Base-by-base conservation (phyloP, 768 basidiomycete genomes). In the Kwoniella europaea region DNA sequence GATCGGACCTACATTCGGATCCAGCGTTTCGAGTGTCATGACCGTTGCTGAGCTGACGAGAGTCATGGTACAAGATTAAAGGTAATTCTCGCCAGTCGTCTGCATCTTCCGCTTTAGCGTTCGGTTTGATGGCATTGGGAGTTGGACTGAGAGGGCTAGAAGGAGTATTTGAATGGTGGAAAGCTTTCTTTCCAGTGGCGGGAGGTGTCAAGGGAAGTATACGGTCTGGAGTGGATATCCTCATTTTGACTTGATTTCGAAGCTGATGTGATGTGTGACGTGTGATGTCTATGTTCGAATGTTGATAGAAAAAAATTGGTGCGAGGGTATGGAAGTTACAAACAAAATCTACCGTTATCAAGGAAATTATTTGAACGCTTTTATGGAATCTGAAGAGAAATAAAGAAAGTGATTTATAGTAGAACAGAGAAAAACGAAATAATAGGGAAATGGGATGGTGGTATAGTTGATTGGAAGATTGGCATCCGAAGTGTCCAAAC, bases 11-110 rank as follows among this genome's bases (percentile, higher is more conserved):
- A 35, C 35, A 4, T 35, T 35, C 7, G 6, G 35, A 7, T 35
- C 6, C 35, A 35, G 35, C 35, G 4, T 35, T 6, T 35, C 35
- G 6, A 35, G 5, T 35, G 24, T 24, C 24, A 24, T 24, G 24
- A 24, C 24, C 24, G 24, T 24, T 24, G 6, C 35, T 35, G 20
- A 16, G 64, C 64, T 65, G 64, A 65, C 64, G 64, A 65, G 64
- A 65, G 18, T 3, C 43, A 24, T 56, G 18, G 22, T 56, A 65
- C 42, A 56, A 20, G 13, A 53, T 29, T 20, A 65, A 35, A 0
- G 64, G 64, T 29, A 50, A 61, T 1, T 42, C 3, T 44, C 42
- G 18, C 59, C 59, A 61, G 1, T 43, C 43, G 9, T n/a, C 59
- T 3, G 15, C 3, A 22, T 58, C 42, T 16, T 2, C 41, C 20